These are phyloP conservation scores for Globisporangium lucens DNA, from an alignment of 352 stramenopile species.

Conservation along the genomic window DNA sequence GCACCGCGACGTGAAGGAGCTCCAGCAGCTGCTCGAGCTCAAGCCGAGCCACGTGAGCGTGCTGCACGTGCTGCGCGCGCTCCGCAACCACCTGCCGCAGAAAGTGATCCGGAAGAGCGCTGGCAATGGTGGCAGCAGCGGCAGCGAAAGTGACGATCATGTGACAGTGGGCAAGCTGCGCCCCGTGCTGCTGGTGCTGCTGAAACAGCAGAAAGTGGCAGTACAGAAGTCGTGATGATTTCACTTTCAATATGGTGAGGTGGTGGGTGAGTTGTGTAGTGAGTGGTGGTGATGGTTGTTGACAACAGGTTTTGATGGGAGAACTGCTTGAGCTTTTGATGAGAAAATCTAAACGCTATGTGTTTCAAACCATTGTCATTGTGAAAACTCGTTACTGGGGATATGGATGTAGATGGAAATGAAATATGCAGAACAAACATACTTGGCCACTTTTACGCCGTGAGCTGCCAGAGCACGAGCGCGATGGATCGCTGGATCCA, in stretches of 20 bases:
- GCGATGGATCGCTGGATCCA: conserved; percentile 84
- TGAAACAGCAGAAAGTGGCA: conserved; percentile 28
- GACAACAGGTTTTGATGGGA: background rate
- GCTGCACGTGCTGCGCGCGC: conserved; percentile 52
- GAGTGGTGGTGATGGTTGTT: background rate
- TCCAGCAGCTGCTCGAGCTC: conserved; percentile 44
- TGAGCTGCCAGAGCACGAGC: conserved; percentile 75
- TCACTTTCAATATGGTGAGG: background rate
- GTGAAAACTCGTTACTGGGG: background rate
- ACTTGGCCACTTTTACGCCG: conserved; percentile 19
- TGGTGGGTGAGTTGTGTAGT: background rate
- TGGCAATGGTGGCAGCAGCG: background rate
- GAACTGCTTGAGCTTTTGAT: background rate
- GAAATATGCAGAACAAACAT: conserved; percentile 9
- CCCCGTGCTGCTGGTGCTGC: conserved; percentile 36
- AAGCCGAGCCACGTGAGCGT: conserved; percentile 57
- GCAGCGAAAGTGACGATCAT: conserved; percentile 2
- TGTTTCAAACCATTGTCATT: background rate
- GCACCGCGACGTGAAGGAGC: conserved; percentile 36
- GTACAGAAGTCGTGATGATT: background rate
- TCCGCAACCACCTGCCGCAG: conserved; percentile 33
- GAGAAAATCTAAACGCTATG: background rate
- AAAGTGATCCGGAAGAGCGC: conserved; percentile 8
- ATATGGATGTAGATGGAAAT: background rate
- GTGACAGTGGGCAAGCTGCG: conserved; percentile 51